Conservation (phyloP, 1,284 basidiomycete genomes). For the Moniliophthora roreri region DNA sequence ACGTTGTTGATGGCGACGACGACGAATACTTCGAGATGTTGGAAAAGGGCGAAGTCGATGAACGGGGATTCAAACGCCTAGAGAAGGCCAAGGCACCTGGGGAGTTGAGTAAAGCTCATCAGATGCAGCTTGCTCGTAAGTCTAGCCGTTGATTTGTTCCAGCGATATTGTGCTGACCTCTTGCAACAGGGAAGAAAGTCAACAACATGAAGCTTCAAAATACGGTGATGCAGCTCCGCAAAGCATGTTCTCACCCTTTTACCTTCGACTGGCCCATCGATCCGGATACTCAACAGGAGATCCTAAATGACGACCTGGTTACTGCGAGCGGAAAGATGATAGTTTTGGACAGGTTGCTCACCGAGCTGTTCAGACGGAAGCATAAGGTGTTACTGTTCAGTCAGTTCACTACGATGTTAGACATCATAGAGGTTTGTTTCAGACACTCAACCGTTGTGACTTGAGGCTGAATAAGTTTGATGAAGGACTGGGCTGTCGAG, state of each 20-base stretch:
- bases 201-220: constrained; percentile 94
- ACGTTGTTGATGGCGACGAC: constrained; percentile 63
- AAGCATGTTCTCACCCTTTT: constrained; percentile 94
- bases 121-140: constrained; percentile 60
- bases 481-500: constrained; percentile 85
- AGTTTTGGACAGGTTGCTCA: constrained; percentile 85
- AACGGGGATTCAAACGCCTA: constrained; percentile 36
- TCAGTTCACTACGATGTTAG: constrained; percentile 95
- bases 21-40: constrained; percentile 68
- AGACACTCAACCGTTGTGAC: background rate
- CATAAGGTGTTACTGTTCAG: constrained; percentile 95
- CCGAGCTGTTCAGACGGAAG: constrained; percentile 76
- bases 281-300: constrained; percentile 53
- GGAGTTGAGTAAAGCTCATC: constrained; percentile 52
- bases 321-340: constrained; percentile 96
- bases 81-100: constrained; percentile 39
- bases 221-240: constrained; percentile 91
- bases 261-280: constrained; percentile 89
- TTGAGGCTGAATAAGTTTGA: no score
- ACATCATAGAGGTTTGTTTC: constrained; percentile 79
- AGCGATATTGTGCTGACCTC: constrained; percentile 6
- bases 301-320: constrained; percentile 77
- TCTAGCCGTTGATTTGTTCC: constrained; percentile 17
- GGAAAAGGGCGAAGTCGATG: constrained; percentile 44
- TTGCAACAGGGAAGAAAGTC: constrained; percentile 67